phyloP scores from a whole-genome alignment of 2,329 filamentous ascomycete genomes.

The Botryotinia narcissicola region DNA sequence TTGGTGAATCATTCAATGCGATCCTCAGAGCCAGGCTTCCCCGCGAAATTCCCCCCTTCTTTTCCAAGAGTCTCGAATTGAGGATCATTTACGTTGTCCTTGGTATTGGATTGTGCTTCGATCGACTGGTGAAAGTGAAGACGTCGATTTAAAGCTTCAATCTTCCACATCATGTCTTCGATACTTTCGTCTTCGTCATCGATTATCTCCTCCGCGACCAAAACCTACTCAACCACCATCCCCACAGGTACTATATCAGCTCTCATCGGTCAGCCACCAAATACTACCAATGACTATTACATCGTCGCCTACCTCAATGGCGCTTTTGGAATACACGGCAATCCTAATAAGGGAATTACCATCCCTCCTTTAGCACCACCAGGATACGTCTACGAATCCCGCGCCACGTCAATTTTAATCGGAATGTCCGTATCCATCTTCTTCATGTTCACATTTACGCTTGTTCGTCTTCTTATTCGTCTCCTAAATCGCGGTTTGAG shows the following conservation, averaged over 20 bases:
- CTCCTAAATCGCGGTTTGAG: constrained; percentile 32
- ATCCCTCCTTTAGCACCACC: constrained; percentile 12
- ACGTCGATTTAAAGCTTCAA: background rate
- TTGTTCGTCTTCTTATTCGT: constrained; percentile 35
- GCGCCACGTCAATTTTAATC: constrained; percentile 33
- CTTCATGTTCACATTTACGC: constrained; percentile 36
- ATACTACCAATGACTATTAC: constrained; percentile 36
- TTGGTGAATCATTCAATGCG: background rate
- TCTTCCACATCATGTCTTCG: constrained; percentile 6
- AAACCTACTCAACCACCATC: constrained; percentile 15
- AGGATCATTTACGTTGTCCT: background rate
- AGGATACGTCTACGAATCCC: constrained; percentile 33
- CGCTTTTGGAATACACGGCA: constrained; percentile 25
- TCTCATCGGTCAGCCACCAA: constrained; percentile 33
- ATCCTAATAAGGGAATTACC: constrained; percentile 24
- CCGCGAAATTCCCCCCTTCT: background rate
- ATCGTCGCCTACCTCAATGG: constrained; percentile 34
- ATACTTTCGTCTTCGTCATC: background rate
- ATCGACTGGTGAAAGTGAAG: background rate
- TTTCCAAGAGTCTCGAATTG: background rate
- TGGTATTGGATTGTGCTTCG: no score
- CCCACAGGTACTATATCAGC: constrained; percentile 30
- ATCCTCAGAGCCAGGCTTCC: background rate
- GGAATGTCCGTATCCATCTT: constrained; percentile 37
- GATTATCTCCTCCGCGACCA: constrained; percentile 7